These are phyloP conservation scores for Colletotrichum magnum DNA, from an alignment of 2,329 filamentous ascomycete species.

Conservation along the genomic window DNA sequence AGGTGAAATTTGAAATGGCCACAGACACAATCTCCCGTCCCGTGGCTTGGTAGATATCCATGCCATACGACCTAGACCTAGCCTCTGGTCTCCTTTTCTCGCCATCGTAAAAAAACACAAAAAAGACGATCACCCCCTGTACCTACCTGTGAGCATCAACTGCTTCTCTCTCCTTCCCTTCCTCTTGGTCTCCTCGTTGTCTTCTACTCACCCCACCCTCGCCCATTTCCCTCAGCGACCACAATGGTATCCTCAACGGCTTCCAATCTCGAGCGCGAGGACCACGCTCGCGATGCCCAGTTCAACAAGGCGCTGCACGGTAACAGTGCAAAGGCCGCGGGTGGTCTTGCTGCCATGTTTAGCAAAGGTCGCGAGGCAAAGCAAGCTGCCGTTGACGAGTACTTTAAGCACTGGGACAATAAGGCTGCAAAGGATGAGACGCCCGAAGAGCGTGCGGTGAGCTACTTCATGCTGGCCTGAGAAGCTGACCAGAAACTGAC, in stretches of 20 bases:
- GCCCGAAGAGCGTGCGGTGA: conserved; percentile 76
- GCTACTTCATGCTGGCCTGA: conserved; percentile 42
- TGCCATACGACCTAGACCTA: background rate
- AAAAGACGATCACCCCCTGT: background rate
- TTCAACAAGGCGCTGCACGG: conserved; percentile 94
- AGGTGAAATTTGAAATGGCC: conserved; percentile 26
- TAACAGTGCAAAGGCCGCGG: conserved; percentile 75
- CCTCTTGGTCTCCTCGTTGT: background rate
- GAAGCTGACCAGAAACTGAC: conserved; percentile 15
- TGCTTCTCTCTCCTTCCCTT: background rate
- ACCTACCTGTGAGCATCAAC: no score
- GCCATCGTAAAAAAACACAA: background rate
- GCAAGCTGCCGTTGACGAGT: conserved; percentile 83
- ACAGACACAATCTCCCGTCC: conserved; percentile 14
- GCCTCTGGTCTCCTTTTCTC: conserved; percentile 21
- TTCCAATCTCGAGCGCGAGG: conserved; percentile 79
- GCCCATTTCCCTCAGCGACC: conserved; percentile 45
- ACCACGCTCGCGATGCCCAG: conserved; percentile 87
- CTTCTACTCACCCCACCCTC: background rate
- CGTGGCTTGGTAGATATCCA: background rate
- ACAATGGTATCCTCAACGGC: conserved; percentile 60
- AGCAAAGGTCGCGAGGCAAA: conserved; percentile 81
- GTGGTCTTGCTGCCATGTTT: conserved; percentile 85
- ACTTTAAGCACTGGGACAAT: conserved; percentile 94
- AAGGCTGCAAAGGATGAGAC: conserved; percentile 83